phyloP scores from a whole-genome alignment of 441 rosid species.

The Croton laevigatus region DNA sequence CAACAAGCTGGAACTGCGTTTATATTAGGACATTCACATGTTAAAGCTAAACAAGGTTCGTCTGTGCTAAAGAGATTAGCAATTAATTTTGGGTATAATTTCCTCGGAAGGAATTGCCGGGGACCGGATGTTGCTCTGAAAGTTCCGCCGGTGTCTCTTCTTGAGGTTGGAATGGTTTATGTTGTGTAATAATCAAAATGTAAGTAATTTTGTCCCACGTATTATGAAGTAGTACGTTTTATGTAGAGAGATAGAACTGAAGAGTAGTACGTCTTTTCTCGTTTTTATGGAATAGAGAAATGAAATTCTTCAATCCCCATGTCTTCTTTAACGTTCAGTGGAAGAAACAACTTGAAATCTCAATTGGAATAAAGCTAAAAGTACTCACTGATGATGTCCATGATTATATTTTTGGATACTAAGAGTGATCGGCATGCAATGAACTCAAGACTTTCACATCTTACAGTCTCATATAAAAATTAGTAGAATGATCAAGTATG shows the following conservation, averaged over 20 bases:
- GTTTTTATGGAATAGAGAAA: conserved; percentile 1
- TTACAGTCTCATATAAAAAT: no score
- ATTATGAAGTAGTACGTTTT: neutral
- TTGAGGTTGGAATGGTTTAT: conserved; percentile 98
- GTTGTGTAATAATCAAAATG: conserved; percentile 44
- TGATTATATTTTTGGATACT: no score
- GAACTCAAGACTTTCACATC: no score
- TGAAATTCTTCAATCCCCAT: neutral
- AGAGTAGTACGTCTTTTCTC: neutral
- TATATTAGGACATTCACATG: conserved; percentile 92
- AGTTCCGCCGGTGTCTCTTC: conserved; percentile 85
- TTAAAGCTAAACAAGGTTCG: conserved; percentile 87
- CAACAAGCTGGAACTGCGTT: conserved; percentile 87
- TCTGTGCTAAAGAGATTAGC: conserved; percentile 78
- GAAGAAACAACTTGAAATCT: no score
- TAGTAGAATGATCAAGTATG: no score
- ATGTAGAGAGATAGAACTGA: conserved; percentile 2
- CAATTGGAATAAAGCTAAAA: no score
- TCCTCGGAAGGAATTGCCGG: conserved; percentile 85
- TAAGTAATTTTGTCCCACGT: conserved; percentile 15
- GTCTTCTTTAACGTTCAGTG: no score
- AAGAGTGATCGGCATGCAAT: no score
- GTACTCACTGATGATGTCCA: no score
- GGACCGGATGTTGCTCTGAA: conserved; percentile 95
- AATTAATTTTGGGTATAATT: conserved; percentile 76